Evolutionary conservation across 2,329 filamentous ascomycete genomes (phyloP).

Genomic region (Neopestalotiopsis sp.): DNA sequence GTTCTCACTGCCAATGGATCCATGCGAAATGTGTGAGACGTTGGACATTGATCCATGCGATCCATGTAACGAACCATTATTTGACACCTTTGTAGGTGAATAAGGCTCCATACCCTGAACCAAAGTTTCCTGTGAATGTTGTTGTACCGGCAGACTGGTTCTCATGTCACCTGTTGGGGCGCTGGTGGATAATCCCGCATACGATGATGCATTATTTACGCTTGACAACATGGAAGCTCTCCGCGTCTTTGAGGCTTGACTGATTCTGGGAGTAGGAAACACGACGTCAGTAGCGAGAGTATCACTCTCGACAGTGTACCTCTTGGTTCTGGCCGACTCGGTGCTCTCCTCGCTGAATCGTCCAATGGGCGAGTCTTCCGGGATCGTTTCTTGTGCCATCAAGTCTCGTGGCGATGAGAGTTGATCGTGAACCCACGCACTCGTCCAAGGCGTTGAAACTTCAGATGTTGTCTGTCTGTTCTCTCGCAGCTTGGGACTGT

Average conservation of each 20-base stretch:
- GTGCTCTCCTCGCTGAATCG: conserved; percentile 13
- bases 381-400: conserved; percentile 24
- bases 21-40: neutral
- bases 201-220: conserved; percentile 25
- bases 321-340: neutral
- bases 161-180: conserved; percentile 28
- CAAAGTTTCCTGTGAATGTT: conserved; percentile 7
- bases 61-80: neutral
- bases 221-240: conserved; percentile 27
- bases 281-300: neutral
- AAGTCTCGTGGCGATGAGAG: conserved; percentile 23
- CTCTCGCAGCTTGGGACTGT: neutral
- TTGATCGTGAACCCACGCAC: conserved; percentile 31
- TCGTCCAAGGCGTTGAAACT: conserved; percentile 23
- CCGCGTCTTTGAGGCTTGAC: neutral
- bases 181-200: conserved; percentile 19
- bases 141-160: conserved; percentile 23
- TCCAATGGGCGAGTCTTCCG: conserved; percentile 23
- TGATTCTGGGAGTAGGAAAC: neutral
- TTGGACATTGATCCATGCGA: neutral
- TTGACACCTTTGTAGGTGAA: neutral
- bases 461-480: neutral
- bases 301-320: conserved; percentile 4
- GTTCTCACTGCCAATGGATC: neutral
- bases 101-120: neutral